These are phyloP conservation scores for Aspergillus hiratsukae DNA, from an alignment of 2,329 filamentous ascomycete genomes.

Conservation along the genomic window DNA sequence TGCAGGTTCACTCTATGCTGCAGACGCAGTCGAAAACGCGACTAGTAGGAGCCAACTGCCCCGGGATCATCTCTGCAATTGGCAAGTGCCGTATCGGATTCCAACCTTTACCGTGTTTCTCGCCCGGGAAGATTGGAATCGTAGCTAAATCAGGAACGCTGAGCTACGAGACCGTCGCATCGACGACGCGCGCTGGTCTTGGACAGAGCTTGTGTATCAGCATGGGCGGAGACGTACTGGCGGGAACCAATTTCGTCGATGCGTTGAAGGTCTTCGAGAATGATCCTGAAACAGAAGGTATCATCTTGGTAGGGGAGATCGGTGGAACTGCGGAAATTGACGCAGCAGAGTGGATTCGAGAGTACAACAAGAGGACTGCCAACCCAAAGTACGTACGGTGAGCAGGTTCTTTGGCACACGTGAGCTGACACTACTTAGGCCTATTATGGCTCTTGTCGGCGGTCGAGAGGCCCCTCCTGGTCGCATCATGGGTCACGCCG, in stretches of 20 bases:
- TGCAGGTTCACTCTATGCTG: slow-evolving; percentile 63
- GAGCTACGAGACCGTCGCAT: slow-evolving; percentile 74
- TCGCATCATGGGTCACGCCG: slow-evolving; percentile 73
- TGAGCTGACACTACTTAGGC: slow-evolving; percentile 41
- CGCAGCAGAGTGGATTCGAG: slow-evolving; percentile 68
- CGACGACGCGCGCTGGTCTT: slow-evolving; percentile 66
- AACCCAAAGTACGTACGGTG: slow-evolving; percentile 57
- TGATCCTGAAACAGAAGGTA: slow-evolving; percentile 65
- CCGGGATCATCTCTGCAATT: slow-evolving; percentile 71
- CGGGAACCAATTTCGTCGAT: slow-evolving; percentile 70
- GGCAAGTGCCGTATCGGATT: slow-evolving; percentile 70
- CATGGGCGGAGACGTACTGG: slow-evolving; percentile 70
- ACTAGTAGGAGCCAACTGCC: slow-evolving; percentile 75
- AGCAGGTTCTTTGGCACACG: slow-evolving; percentile 12
- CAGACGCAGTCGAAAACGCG: slow-evolving; percentile 67
- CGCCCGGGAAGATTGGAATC: slow-evolving; percentile 65
- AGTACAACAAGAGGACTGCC: slow-evolving; percentile 54
- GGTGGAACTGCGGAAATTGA: slow-evolving; percentile 66
- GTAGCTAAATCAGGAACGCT: slow-evolving; percentile 77
- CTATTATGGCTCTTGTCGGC: slow-evolving; percentile 67
- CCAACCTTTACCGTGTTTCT: slow-evolving; percentile 69
- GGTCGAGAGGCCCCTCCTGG: slow-evolving; percentile 61
- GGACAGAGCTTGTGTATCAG: slow-evolving; percentile 74
- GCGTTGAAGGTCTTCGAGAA: slow-evolving; percentile 62
- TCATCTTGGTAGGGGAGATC: slow-evolving; percentile 68